phyloP scores from a whole-genome alignment of 1,284 basidiomycete species.

The Heterobasidion annosum region DNA sequence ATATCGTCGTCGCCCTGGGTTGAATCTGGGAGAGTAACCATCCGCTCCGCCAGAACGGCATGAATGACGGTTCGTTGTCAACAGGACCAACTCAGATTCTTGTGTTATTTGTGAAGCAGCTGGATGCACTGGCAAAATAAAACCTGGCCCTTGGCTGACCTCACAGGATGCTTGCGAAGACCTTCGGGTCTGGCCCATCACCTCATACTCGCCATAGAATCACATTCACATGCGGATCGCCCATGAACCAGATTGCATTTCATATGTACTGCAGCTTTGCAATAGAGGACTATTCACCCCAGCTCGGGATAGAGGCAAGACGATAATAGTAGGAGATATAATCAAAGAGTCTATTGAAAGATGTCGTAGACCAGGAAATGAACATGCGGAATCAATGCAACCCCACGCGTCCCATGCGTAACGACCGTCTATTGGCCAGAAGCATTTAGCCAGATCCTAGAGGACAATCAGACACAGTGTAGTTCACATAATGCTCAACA shows the following conservation, averaged over 20 bases:
- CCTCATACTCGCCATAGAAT: background rate
- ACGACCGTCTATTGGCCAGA: conserved; percentile 11
- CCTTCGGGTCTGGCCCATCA: background rate
- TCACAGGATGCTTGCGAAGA: background rate
- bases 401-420: conserved; percentile 19
- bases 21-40: background rate
- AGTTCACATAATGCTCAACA: background rate
- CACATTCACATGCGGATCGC: background rate
- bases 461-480: background rate
- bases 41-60: background rate
- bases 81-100: no score
- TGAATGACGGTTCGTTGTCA: background rate
- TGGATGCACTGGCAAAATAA: no score
- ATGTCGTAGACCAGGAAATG: conserved; percentile 21
- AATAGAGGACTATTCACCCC: conserved; percentile 1
- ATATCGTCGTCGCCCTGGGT: background rate
- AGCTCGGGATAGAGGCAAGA: conserved; percentile 11
- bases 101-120: no score
- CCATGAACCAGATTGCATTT: background rate
- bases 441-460: conserved; percentile 39
- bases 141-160: no score
- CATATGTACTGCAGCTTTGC: background rate
- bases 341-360: conserved; percentile 23
- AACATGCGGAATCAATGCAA: conserved; percentile 22
- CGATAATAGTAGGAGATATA: conserved; percentile 19